A percentile compares a stretch with the other conserved stretches of the same genome.
These are phyloP conservation scores for Lippia alba DNA, from an alignment of 305 asterid genomes.

Conservation along the genomic window DNA sequence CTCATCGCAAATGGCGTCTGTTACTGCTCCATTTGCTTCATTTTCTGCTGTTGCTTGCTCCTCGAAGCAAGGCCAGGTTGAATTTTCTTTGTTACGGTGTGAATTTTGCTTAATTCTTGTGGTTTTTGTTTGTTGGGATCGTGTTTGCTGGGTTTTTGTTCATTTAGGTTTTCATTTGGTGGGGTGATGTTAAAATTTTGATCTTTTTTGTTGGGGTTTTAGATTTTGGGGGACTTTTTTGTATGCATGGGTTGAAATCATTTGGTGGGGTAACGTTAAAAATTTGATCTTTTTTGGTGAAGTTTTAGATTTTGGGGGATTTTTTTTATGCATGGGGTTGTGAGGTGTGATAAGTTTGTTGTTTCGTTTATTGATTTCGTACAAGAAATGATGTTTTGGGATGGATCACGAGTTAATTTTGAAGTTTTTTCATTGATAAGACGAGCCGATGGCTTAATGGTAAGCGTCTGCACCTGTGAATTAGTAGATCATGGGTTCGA, in stretches of 20 bases:
- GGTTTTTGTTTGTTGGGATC: not conserved
- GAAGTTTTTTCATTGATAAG: no score
- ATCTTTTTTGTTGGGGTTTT: not conserved
- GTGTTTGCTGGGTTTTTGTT: slow-evolving; percentile 10
- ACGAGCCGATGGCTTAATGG: no score
- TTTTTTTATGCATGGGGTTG: slow-evolving; percentile 21
- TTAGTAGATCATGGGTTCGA: no score
- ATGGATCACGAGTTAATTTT: not conserved
- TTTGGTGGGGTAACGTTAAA: not conserved
- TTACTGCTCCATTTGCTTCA: slow-evolving; percentile 58
- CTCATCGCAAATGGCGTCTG: slow-evolving; percentile 65
- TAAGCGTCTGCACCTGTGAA: no score
- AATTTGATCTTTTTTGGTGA: slow-evolving; percentile 1
- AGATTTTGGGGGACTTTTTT: not conserved
- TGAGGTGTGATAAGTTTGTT: not conserved
- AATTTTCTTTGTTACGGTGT: not conserved
- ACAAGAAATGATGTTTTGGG: not conserved
- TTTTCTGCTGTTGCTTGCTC: slow-evolving; percentile 54
- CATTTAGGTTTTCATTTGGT: not conserved
- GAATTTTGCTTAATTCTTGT: not conserved
- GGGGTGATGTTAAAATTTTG: not conserved
- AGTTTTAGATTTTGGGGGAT: not conserved
- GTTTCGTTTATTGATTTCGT: not conserved
- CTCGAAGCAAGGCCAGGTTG: slow-evolving; percentile 63
- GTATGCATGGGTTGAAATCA: slow-evolving; percentile 6